Conservation (phyloP, 306 rosid genomes). For the Macrotyloma uniflorum region DNA sequence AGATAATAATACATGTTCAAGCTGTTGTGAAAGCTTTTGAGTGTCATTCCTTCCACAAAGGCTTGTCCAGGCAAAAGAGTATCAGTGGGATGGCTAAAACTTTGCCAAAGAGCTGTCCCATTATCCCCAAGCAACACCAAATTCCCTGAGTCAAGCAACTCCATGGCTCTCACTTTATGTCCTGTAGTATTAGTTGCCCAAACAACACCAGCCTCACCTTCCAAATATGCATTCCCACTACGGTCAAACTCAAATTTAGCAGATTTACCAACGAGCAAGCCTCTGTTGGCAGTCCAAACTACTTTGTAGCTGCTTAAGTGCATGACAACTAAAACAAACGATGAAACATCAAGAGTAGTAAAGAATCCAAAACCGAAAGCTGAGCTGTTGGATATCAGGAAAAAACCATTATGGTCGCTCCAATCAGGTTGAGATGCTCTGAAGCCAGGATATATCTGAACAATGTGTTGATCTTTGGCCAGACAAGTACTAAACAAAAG, state of each 20-base stretch:
- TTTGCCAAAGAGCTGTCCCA: conserved; percentile 60
- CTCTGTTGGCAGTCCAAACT: conserved; percentile 87
- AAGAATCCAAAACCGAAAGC: conserved; percentile 74
- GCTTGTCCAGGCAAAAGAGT: conserved; percentile 79
- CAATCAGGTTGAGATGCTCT: conserved; percentile 57
- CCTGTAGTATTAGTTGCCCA: conserved; percentile 67
- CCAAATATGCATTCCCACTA: conserved; percentile 58
- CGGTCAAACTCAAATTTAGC: conserved; percentile 64
- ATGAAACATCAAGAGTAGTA: conserved; percentile 57
- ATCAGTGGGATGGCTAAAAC: conserved; percentile 89
- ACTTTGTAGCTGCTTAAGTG: conserved; percentile 57
- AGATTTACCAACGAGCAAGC: conserved; percentile 59
- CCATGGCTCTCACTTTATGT: conserved; percentile 54
- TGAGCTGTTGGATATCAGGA: conserved; percentile 70
- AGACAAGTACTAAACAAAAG: conserved; percentile 44
- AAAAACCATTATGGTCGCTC: conserved; percentile 61
- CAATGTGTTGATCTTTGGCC: conserved; percentile 50
- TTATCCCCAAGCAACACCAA: conserved; percentile 62
- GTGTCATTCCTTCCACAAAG: conserved; percentile 72
- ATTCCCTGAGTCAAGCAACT: conserved; percentile 71
- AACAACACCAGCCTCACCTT: conserved; percentile 49
- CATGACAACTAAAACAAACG: conserved; percentile 62
- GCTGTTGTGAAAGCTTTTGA: conserved; percentile 61
- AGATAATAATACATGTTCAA: conserved; percentile 64
- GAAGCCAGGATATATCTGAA: conserved; percentile 57